Percentiles rank a stretch among this genome's conserved stretches.
Evolutionary conservation across 306 rosid species (phyloP).

Genomic region (Sophora flavescens): DNA sequence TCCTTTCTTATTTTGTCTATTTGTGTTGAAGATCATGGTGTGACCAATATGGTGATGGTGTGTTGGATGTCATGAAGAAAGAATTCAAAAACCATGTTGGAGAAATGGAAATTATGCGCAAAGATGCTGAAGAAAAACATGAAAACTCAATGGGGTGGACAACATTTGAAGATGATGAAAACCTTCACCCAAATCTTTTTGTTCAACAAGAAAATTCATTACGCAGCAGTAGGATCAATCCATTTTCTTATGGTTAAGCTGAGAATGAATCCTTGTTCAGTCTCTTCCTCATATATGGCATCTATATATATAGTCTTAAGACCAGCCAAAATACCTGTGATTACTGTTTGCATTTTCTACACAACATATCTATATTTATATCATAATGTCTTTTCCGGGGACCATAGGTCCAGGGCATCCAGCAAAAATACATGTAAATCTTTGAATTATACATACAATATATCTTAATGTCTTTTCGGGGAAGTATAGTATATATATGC

Average conservation of each 20-base stretch:
- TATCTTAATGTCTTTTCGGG: not conserved
- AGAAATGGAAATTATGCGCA: slow-evolving; percentile 63
- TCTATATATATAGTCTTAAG: not conserved
- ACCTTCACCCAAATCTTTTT: slow-evolving; percentile 75
- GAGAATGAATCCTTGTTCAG: not conserved
- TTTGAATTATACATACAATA: not conserved
- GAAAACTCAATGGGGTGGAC: slow-evolving; percentile 67
- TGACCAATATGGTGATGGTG: slow-evolving; percentile 63
- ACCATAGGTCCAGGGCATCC: not conserved
- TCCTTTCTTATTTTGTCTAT: not conserved
- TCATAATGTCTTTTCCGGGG: not conserved
- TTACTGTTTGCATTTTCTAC: not conserved
- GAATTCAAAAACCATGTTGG: slow-evolving; percentile 76
- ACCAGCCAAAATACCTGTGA: not conserved
- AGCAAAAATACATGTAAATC: slow-evolving; percentile 8
- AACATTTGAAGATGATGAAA: slow-evolving; percentile 72
- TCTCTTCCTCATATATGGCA: not conserved
- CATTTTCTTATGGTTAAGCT: slow-evolving; percentile 42
- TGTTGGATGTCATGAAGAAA: slow-evolving; percentile 69
- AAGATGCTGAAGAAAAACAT: slow-evolving; percentile 54
- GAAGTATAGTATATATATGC: not conserved
- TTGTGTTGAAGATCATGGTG: slow-evolving; percentile 66
- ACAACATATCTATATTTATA: not conserved
- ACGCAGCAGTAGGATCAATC: slow-evolving; percentile 46
- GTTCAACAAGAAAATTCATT: slow-evolving; percentile 39